Conservation (phyloP, 2,329 filamentous ascomycete species). For the Colletotrichum sp. region DNA sequence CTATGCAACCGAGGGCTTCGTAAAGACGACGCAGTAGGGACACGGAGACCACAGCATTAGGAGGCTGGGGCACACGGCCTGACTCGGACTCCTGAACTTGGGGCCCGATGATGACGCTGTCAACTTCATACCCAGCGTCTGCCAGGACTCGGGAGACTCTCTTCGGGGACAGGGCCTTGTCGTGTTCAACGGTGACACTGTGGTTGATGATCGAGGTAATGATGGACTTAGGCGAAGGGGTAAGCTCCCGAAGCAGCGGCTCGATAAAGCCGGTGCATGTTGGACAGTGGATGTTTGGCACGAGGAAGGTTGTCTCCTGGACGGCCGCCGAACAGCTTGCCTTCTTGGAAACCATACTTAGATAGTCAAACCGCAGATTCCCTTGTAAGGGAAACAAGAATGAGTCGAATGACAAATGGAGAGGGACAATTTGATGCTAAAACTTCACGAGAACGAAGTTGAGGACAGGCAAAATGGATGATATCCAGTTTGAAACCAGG, state of each 20-base stretch:
- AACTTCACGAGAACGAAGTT: background rate
- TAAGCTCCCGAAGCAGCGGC: constrained; percentile 54
- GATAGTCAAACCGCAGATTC: rapidly evolving
- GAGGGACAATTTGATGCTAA: background rate
- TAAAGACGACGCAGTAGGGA: background rate
- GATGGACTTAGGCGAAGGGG: constrained; percentile 64
- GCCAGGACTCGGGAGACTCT: constrained; percentile 49
- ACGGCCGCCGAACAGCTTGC: rapidly evolving
- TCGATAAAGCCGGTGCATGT: constrained; percentile 74
- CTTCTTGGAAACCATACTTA: background rate
- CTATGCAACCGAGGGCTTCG: background rate
- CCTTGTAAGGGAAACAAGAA: background rate
- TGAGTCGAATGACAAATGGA: rapidly evolving
- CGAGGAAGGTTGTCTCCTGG: constrained; percentile 51
- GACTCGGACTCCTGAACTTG: background rate
- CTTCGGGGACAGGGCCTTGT: constrained; percentile 38
- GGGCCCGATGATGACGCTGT: constrained; percentile 60
- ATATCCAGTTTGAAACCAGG: background rate
- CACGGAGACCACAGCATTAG: rapidly evolving
- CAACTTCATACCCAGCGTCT: constrained; percentile 57
- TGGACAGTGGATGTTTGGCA: constrained; percentile 80
- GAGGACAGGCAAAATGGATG: background rate
- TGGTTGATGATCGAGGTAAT: constrained; percentile 69
- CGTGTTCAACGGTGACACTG: constrained; percentile 69
- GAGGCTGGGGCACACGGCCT: background rate